Conservation (phyloP, 805 yeast genomes). For the Myxozyma sirexii region DNA sequence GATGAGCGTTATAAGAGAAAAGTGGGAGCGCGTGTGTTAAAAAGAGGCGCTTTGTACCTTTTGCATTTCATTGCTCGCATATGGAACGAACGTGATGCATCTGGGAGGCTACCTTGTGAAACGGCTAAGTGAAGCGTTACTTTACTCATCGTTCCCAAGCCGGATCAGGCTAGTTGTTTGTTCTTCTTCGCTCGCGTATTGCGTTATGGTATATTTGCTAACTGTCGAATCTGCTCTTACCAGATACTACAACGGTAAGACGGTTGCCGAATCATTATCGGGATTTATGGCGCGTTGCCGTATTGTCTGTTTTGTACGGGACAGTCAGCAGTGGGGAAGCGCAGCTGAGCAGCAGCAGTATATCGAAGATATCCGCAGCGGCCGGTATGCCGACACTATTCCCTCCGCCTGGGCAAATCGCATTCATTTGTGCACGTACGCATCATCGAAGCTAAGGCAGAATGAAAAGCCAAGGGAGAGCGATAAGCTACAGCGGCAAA, state of each 20-base stretch:
- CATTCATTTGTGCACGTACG: constrained; percentile 16
- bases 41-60: too few relatives aligned
- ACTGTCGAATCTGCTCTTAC: neutral
- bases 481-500: neutral
- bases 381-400: neutral
- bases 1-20: too few relatives aligned
- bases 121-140: too few relatives aligned
- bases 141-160: too few relatives aligned
- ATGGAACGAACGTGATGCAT: too few relatives aligned
- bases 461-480: neutral
- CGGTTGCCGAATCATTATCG: constrained; percentile 17
- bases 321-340: constrained; percentile 24
- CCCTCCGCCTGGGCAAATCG: constrained; percentile 25
- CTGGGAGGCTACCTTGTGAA: too few relatives aligned
- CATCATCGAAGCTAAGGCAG: too few relatives aligned
- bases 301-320: constrained; percentile 28
- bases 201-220: too few relatives aligned
- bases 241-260: constrained; percentile 20
- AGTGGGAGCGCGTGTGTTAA: too few relatives aligned
- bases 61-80: too few relatives aligned
- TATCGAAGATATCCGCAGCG: constrained; percentile 17
- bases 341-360: constrained; percentile 17
- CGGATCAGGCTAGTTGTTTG: too few relatives aligned
- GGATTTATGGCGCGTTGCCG: constrained; percentile 23
- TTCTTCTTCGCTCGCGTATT: too few relatives aligned